Conservation (phyloP, 129 eudicot species). For the Flaveria sonorensis region DNA sequence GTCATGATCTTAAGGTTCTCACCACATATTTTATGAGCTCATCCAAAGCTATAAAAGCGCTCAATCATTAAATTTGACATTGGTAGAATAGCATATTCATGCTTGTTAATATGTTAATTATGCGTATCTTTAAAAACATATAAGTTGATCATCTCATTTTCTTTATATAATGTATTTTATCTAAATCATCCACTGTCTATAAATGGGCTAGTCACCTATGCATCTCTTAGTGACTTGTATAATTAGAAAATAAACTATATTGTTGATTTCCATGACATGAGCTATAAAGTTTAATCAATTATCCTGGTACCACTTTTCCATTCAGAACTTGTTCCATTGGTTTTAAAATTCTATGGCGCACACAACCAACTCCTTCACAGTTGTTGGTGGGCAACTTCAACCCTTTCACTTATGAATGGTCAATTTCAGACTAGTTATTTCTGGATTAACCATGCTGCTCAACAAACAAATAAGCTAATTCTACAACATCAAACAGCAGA, state of each 20-base stretch:
- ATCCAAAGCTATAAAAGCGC: not conserved
- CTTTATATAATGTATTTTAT: not conserved
- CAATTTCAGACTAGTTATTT: no score
- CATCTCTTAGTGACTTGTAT: not conserved
- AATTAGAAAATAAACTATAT: not conserved
- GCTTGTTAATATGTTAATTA: not conserved
- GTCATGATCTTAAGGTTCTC: no score
- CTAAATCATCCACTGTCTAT: not conserved
- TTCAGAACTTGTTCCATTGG: not conserved
- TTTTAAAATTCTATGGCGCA: not conserved
- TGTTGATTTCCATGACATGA: not conserved
- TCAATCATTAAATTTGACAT: not conserved
- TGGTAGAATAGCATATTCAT: not conserved
- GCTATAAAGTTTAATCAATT: not conserved
- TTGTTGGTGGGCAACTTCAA: no score
- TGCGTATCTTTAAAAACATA: conserved; percentile 5
- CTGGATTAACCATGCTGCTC: no score
- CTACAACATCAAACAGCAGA: no score
- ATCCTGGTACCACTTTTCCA: not conserved
- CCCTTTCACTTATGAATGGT: no score
- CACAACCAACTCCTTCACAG: no score
- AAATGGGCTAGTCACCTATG: not conserved
- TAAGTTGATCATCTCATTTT: not conserved
- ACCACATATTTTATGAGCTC: not conserved
- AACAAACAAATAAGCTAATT: no score